These are phyloP conservation scores for Termitomyces sp. DNA, from an alignment of 768 basidiomycete species.

Conservation along the genomic window DNA sequence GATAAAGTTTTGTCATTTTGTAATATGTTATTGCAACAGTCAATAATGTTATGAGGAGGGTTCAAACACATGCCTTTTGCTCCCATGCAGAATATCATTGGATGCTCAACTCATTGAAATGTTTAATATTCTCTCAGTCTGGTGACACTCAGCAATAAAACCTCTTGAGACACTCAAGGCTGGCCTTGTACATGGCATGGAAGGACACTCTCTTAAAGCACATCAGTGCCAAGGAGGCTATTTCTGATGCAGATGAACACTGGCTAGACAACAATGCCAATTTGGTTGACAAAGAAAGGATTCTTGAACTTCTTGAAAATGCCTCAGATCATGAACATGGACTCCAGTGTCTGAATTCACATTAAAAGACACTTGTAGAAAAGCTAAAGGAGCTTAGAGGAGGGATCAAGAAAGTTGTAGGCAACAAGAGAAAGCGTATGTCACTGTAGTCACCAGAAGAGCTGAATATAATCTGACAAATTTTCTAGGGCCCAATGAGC, in stretches of 20 bases:
- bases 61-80: neutral
- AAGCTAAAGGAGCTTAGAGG: neutral
- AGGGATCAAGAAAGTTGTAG: neutral
- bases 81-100: no score
- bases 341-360: conserved; percentile 6
- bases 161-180: conserved; percentile 5
- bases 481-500: no score
- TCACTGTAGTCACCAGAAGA: no score
- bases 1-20: neutral
- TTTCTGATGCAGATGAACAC: conserved; percentile 13
- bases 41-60: neutral
- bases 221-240: conserved; percentile 1
- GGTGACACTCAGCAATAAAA: neutral
- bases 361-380: conserved; percentile 4
- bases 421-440: neutral
- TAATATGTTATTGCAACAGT: neutral
- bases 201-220: conserved; percentile 4
- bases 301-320: conserved; percentile 7
- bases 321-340: conserved; percentile 18
- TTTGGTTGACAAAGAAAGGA: conserved; percentile 14
- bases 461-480: no score
- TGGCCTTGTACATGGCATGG: conserved; percentile 1
- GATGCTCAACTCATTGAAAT: no score
- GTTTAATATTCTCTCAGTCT: no score
- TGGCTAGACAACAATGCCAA: conserved; percentile 17